Percentiles rank a stretch among this genome's conserved stretches.
Conservation (phyloP, 2,329 filamentous ascomycete species). For the Karstenula rhodostoma region DNA sequence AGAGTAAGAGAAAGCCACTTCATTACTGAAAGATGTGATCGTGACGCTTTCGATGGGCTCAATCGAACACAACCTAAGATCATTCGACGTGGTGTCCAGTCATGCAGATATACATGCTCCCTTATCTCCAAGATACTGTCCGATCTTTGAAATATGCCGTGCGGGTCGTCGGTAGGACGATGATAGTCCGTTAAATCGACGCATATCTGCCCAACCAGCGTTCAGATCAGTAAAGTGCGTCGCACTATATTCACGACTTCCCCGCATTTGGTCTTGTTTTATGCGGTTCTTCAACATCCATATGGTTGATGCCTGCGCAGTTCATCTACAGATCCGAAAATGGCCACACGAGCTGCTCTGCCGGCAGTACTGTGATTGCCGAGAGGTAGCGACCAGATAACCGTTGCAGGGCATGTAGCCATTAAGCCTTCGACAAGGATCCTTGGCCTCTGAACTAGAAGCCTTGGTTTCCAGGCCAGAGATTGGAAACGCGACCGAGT, state of each 20-base stretch:
- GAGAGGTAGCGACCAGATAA: slow-evolving; percentile 3
- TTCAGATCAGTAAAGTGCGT: neutral
- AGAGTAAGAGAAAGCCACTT: slow-evolving; percentile 27
- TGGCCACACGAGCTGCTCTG: slow-evolving; percentile 6
- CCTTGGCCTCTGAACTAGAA: neutral
- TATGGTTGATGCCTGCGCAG: neutral
- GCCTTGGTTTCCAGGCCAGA: neutral
- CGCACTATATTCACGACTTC: neutral
- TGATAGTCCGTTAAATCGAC: neutral
- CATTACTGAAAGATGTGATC: slow-evolving; percentile 16
- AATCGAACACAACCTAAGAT: neutral
- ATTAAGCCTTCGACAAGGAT: neutral
- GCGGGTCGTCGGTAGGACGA: neutral
- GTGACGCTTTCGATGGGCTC: neutral
- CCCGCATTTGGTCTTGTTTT: neutral
- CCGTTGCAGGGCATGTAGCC: neutral
- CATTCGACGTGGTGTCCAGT: neutral
- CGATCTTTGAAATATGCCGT: neutral
- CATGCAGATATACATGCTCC: neutral
- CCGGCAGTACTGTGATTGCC: slow-evolving; percentile 10
- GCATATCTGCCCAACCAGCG: neutral
- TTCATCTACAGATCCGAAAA: neutral
- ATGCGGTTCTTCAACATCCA: neutral
- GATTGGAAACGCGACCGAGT: neutral
- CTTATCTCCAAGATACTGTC: no score